Conservation (phyloP, 2,329 filamentous ascomycete species). For the Pyrenophora tritici-repentis region DNA sequence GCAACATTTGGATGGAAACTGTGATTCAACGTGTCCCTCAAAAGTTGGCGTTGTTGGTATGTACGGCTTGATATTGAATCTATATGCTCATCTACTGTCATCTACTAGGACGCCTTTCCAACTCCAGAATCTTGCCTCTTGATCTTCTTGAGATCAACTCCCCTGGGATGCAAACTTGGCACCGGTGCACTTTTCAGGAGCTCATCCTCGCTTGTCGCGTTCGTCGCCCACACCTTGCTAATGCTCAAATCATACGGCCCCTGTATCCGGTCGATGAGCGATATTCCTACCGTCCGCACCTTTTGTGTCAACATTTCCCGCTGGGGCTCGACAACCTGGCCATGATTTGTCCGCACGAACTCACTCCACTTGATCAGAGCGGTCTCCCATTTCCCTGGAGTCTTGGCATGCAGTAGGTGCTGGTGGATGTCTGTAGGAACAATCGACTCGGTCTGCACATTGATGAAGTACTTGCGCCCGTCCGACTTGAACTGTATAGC, state of each 20-base stretch:
- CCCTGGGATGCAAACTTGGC: constrained; percentile 25
- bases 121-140: constrained; percentile 20
- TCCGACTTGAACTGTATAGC: constrained; percentile 89
- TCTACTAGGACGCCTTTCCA: constrained; percentile 6
- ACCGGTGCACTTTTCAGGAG: constrained; percentile 34
- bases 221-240: constrained; percentile 89
- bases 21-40: not conserved
- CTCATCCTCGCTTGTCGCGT: constrained; percentile 55
- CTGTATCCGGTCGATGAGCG: constrained; percentile 84
- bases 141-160: constrained; percentile 25
- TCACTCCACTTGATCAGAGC: constrained; percentile 88
- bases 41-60: not conserved
- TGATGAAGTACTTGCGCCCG: constrained; percentile 89
- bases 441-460: constrained; percentile 91
- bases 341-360: constrained; percentile 94
- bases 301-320: constrained; percentile 85
- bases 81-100: too few relatives aligned
- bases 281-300: constrained; percentile 83
- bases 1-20: not conserved
- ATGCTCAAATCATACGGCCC: constrained; percentile 88
- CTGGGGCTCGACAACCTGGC: constrained; percentile 90
- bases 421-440: constrained; percentile 96
- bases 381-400: constrained; percentile 90
- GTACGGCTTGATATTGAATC: not conserved
- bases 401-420: constrained; percentile 80